Conservation (phyloP, 2,329 filamentous ascomycete genomes). For the Tolypocladium pustulatum region DNA sequence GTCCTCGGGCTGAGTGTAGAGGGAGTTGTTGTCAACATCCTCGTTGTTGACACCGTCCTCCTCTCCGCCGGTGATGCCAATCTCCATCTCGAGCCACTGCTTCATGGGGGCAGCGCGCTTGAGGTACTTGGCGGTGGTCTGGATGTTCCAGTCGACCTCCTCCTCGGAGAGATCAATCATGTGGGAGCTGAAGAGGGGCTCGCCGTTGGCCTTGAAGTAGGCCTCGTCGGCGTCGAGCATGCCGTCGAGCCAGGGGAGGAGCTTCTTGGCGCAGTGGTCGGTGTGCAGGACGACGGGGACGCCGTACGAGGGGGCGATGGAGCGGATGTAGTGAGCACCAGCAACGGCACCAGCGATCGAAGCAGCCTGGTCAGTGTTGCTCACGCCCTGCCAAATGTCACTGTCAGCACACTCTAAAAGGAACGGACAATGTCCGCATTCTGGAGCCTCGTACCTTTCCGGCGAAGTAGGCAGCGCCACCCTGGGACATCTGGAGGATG, state of each 20-base stretch:
- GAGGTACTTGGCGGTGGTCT: slow-evolving; percentile 86
- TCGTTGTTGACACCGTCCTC: slow-evolving; percentile 99
- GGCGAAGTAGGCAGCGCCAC: slow-evolving; percentile 86
- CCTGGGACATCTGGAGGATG: slow-evolving; percentile 88
- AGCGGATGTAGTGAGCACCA: slow-evolving; percentile 86
- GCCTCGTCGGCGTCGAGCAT: slow-evolving; percentile 90
- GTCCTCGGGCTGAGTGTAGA: slow-evolving; percentile 97
- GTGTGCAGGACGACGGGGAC: slow-evolving; percentile 91
- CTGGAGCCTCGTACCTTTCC: slow-evolving; percentile 51
- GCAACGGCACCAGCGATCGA: slow-evolving; percentile 83
- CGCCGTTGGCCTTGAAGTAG: slow-evolving; percentile 87
- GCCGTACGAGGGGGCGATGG: slow-evolving; percentile 77
- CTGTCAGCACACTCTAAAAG: background rate
- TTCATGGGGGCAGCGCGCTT: slow-evolving; percentile 93
- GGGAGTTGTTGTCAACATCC: slow-evolving; percentile 87
- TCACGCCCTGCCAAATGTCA: slow-evolving; percentile 46
- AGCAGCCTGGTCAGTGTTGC: slow-evolving; percentile 72
- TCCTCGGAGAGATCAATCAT: slow-evolving; percentile 99
- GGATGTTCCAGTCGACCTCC: slow-evolving; percentile 78
- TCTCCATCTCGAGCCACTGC: slow-evolving; percentile 98
- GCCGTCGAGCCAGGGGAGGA: slow-evolving; percentile 93
- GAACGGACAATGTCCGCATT: background rate
- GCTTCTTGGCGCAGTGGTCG: slow-evolving; percentile 99
- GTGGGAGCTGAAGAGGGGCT: slow-evolving; percentile 91
- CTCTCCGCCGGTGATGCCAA: slow-evolving; percentile 83